Percentiles rank a stretch among this genome's conserved stretches.
These are phyloP conservation scores for Erucastrum elatum DNA, from an alignment of 345 rosid genomes.

Conservation along the genomic window DNA sequence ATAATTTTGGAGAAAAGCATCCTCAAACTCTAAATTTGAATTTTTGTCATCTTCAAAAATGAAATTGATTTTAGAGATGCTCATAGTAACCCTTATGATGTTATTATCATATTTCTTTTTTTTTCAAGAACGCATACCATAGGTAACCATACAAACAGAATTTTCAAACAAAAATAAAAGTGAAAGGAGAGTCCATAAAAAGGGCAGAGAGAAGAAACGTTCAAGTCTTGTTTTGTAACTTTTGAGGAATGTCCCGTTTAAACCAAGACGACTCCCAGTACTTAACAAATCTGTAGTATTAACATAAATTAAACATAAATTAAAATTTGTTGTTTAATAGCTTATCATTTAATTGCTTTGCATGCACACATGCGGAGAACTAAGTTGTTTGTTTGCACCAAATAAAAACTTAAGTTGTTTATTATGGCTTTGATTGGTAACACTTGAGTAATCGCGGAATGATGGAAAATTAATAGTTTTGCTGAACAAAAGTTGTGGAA, in stretches of 20 bases:
- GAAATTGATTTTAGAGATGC: too few species aligned
- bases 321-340: slow-evolving; percentile 21
- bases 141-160: slow-evolving; percentile 40
- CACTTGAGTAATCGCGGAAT: too few species aligned
- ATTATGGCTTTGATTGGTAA: too few species aligned
- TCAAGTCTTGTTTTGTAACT: slow-evolving; percentile 88
- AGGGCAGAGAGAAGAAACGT: slow-evolving; percentile 44
- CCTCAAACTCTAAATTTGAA: too few species aligned
- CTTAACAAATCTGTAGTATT: slow-evolving; percentile 23
- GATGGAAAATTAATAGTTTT: too few species aligned
- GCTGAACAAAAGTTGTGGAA: too few species aligned
- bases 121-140: slow-evolving; percentile 11
- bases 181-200: slow-evolving; percentile 30
- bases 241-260: slow-evolving; percentile 57
- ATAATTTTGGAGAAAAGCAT: too few species aligned
- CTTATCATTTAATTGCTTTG: slow-evolving; percentile 30
- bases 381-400: slow-evolving; percentile 20
- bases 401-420: too few species aligned
- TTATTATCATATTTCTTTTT: too few species aligned
- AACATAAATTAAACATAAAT: neutral
- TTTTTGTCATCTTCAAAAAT: too few species aligned
- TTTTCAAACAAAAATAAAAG: slow-evolving; percentile 16
- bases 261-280: slow-evolving; percentile 40
- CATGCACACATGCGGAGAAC: slow-evolving; percentile 49
- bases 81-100: too few species aligned